phyloP scores from a whole-genome alignment of 768 basidiomycete genomes.

The Zangia roseola region DNA sequence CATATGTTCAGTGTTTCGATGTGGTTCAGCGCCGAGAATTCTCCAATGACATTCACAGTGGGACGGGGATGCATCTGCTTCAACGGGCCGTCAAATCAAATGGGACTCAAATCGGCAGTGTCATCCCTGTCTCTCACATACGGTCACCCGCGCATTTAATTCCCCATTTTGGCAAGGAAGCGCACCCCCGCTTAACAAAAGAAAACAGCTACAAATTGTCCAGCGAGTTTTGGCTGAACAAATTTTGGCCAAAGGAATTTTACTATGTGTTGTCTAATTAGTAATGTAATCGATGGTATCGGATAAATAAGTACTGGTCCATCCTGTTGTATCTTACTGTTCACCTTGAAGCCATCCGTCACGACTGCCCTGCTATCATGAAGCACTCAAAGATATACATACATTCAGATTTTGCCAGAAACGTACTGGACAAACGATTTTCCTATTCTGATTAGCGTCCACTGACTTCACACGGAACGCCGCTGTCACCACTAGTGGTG shows the following conservation, averaged over 20 bases:
- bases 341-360: too few species aligned
- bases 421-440: too few species aligned
- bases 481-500: too few species aligned
- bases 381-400: too few species aligned
- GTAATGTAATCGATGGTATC: too few species aligned
- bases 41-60: slow-evolving; percentile 10
- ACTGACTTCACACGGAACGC: not conserved
- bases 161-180: slow-evolving; percentile 25
- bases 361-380: too few species aligned
- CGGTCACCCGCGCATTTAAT: slow-evolving; percentile 24
- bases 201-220: slow-evolving; percentile 20
- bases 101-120: slow-evolving; percentile 18
- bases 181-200: slow-evolving; percentile 21
- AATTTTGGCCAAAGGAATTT: slow-evolving; percentile 33
- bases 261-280: too few species aligned
- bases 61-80: slow-evolving; percentile 24
- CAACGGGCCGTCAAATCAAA: slow-evolving; percentile 13
- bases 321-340: too few species aligned
- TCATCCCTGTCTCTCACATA: slow-evolving; percentile 25
- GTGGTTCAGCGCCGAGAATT: slow-evolving; percentile 14
- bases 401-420: too few species aligned
- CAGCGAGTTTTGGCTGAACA: slow-evolving; percentile 30
- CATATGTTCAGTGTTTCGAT: slow-evolving; percentile 28
- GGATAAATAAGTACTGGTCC: too few species aligned
- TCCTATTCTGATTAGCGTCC: too few species aligned